Conservation (phyloP, 768 basidiomycete genomes). For the Dacryopinax primogenitus region DNA sequence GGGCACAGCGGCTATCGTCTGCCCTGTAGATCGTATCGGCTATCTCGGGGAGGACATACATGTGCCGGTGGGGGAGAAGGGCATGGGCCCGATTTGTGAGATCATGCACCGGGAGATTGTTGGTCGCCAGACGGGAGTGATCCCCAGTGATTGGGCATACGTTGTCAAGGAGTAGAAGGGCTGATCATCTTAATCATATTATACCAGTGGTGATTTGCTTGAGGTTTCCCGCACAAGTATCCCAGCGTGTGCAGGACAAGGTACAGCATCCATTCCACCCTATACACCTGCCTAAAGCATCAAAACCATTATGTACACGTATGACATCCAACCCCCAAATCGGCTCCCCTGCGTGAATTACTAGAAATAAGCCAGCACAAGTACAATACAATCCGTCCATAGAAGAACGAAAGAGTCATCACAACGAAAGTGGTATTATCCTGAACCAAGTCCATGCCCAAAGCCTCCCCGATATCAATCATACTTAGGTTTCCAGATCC, state of each 20-base stretch:
- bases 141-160: constrained; percentile 71
- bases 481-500: constrained; percentile 88
- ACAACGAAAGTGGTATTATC: constrained; percentile 1
- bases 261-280: too few species aligned
- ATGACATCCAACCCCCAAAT: too few species aligned
- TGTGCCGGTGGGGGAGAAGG: constrained; percentile 49
- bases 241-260: too few species aligned
- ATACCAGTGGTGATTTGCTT: too few species aligned
- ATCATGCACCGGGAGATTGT: constrained; percentile 39
- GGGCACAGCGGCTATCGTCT: constrained; percentile 44
- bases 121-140: constrained; percentile 60
- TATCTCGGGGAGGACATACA: constrained; percentile 43
- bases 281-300: too few species aligned
- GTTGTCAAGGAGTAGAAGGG: constrained; percentile 26
- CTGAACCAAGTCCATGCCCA: not conserved
- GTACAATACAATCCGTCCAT: not conserved
- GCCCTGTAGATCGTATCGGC: constrained; percentile 42
- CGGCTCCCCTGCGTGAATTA: too few species aligned
- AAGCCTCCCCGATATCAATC: not conserved
- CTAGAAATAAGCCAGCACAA: not conserved
- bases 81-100: constrained; percentile 57
- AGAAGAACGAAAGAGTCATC: not conserved
- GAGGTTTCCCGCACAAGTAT: too few species aligned
- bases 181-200: too few species aligned
- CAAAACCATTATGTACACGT: too few species aligned